These are phyloP conservation scores for Aspergillus ruber DNA, from an alignment of 2,329 filamentous ascomycete genomes.

Conservation along the genomic window DNA sequence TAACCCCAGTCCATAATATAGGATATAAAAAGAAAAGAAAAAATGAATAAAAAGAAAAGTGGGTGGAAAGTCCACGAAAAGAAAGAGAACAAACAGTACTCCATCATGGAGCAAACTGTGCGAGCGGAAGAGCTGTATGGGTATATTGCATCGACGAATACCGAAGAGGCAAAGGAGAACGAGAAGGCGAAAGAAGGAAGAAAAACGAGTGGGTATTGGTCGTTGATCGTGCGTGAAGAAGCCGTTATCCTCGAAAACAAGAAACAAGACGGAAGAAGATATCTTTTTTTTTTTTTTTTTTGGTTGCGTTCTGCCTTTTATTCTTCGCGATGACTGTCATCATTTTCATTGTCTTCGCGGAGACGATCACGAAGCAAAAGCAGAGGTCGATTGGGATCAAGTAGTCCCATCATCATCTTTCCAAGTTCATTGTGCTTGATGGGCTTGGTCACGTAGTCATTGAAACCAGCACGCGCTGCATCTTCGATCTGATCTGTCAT, in stretches of 20 bases:
- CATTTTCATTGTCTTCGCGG: slow-evolving; percentile 13
- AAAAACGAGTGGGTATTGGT: not conserved
- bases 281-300: not conserved
- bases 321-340: slow-evolving; percentile 12
- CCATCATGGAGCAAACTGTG: slow-evolving; percentile 5
- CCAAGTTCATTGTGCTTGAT: slow-evolving; percentile 45
- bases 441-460: slow-evolving; percentile 46
- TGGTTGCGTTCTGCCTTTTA: slow-evolving; percentile 1
- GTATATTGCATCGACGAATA: not conserved
- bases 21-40: slow-evolving; percentile 7
- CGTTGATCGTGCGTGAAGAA: not conserved
- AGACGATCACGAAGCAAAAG: slow-evolving; percentile 38
- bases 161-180: not conserved
- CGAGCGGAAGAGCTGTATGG: not conserved
- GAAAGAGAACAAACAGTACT: slow-evolving; percentile 8
- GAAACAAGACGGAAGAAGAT: not conserved
- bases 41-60: not conserved
- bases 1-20: slow-evolving; percentile 10
- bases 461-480: slow-evolving; percentile 42
- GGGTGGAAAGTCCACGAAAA: slow-evolving; percentile 1
- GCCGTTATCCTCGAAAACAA: not conserved
- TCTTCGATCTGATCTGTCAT: slow-evolving; percentile 46
- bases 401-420: slow-evolving; percentile 45
- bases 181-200: not conserved
- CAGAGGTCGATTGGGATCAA: slow-evolving; percentile 37